These are phyloP conservation scores for Coccomyxa sp. DNA, from an alignment of 139 green algal genomes.

Conservation along the genomic window DNA sequence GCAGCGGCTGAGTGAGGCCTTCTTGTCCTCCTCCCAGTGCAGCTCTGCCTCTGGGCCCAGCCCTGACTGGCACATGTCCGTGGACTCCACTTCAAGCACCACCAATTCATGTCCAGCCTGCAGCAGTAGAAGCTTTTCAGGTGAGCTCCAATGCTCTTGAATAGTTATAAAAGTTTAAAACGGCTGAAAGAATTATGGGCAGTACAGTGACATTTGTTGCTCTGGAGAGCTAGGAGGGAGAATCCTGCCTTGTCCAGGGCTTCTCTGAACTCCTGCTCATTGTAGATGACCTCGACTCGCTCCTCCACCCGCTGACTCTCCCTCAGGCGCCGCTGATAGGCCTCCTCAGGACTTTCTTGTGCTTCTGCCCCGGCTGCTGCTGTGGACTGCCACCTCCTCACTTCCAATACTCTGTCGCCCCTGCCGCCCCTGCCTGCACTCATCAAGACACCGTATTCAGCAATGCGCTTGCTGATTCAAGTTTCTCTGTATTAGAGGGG, in stretches of 20 bases:
- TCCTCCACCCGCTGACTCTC: conserved; percentile 64
- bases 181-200: background rate
- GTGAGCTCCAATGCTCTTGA: background rate
- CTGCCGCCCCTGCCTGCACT: too few relatives aligned
- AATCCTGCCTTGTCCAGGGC: background rate
- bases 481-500: too few relatives aligned
- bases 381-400: too few relatives aligned
- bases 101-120: conserved; percentile 62
- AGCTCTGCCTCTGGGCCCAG: conserved; percentile 72
- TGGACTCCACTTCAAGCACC: conserved; percentile 68
- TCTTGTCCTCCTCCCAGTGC: conserved; percentile 70
- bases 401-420: too few relatives aligned
- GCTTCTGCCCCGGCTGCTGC: too few relatives aligned
- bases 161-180: background rate
- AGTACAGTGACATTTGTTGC: background rate
- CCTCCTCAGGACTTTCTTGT: conserved; percentile 53
- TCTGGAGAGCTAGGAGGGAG: background rate
- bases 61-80: conserved; percentile 66
- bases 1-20: conserved; percentile 51
- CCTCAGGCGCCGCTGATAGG: conserved; percentile 46
- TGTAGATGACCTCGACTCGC: conserved; percentile 45
- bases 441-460: too few relatives aligned
- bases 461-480: too few relatives aligned
- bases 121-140: background rate
- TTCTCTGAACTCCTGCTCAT: conserved; percentile 29